Percentiles rank a stretch among this genome's conserved stretches.
Evolutionary conservation across 2,329 filamentous ascomycete genomes (phyloP).

Genomic region (Metarhizium sp.): DNA sequence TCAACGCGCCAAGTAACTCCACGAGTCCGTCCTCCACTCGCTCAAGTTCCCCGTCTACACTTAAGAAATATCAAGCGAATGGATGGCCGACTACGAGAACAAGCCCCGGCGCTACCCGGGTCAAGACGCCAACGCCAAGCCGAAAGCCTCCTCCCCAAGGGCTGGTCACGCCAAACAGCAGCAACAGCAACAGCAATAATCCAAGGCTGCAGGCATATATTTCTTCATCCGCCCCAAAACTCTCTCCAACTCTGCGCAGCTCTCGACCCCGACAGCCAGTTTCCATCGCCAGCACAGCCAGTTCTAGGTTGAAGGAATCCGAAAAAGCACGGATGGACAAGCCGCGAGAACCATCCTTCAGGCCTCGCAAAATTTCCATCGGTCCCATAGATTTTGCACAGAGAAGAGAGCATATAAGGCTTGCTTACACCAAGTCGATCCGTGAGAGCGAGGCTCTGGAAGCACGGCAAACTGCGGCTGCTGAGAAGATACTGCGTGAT

Average conservation of each 20-base stretch:
- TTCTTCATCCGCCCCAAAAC: conserved; percentile 57
- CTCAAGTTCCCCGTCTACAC: conserved; percentile 44
- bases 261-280: conserved; percentile 75
- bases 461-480: conserved; percentile 40
- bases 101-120: conserved; percentile 26
- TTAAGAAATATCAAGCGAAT: conserved; percentile 32
- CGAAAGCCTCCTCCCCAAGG: conserved; percentile 32
- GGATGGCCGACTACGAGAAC: conserved; percentile 27
- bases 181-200: conserved; percentile 34
- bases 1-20: conserved; percentile 33
- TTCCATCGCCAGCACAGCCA: conserved; percentile 62
- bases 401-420: conserved; percentile 70
- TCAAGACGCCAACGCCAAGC: conserved; percentile 34
- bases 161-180: conserved; percentile 29
- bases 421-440: conserved; percentile 78
- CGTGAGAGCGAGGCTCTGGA: conserved; percentile 59
- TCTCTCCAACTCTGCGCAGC: conserved; percentile 71
- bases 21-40: conserved; percentile 43
- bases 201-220: conserved; percentile 65
- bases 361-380: conserved; percentile 48
- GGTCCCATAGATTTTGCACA: conserved; percentile 80
- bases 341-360: conserved; percentile 27
- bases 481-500: conserved; percentile 36
- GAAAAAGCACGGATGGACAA: conserved; percentile 34
- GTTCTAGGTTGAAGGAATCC: conserved; percentile 55